Percentiles rank a stretch among this genome's conserved stretches.
Conservation (phyloP, 2,329 filamentous ascomycete genomes). For the Pseudogymnoascus sp. region DNA sequence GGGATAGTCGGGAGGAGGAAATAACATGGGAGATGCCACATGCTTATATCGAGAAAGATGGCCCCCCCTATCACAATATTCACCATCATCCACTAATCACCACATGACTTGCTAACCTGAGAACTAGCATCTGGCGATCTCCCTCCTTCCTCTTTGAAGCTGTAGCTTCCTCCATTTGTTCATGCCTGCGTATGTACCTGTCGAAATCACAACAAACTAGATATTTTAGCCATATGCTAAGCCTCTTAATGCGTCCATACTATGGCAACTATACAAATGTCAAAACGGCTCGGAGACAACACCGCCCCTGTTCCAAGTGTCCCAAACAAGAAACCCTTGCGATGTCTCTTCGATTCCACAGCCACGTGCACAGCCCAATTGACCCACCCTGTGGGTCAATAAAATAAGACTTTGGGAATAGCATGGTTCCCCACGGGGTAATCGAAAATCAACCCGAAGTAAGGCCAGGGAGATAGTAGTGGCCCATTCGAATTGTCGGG, state of each 20-base stretch:
- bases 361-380: background rate
- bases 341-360: background rate
- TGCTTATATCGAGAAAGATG: background rate
- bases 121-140: background rate
- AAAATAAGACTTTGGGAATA: background rate
- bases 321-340: background rate
- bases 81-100: background rate
- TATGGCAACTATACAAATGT: background rate
- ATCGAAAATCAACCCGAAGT: background rate
- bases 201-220: background rate
- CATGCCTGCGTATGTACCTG: background rate
- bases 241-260: background rate
- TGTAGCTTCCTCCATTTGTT: background rate
- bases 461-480: background rate
- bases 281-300: background rate
- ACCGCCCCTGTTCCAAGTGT: background rate
- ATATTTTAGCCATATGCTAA: background rate
- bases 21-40: background rate
- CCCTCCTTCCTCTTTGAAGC: background rate
- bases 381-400: background rate
- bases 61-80: background rate
- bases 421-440: constrained; percentile 2
- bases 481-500: background rate
- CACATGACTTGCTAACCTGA: background rate
- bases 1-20: background rate